Evolutionary conservation across 2,329 filamentous ascomycete species (phyloP), one percentile per base, ranked within the genome.

Genomic region (Exophiala bonariae): DNA sequence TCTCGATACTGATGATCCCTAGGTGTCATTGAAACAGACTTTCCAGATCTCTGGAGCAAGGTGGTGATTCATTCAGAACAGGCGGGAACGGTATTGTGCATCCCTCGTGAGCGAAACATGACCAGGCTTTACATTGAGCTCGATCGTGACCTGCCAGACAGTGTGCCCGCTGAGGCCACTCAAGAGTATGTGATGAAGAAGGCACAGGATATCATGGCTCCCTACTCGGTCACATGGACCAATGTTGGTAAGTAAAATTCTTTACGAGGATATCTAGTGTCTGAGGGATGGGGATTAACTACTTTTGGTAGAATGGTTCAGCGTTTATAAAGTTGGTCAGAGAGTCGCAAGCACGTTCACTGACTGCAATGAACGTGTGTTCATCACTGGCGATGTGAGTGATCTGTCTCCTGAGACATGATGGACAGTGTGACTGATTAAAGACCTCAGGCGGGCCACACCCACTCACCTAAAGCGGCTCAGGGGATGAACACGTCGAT

Each of bases 1-100:
- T n/a, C n/a, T n/a, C 36, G 26, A n/a, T 32, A 26, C 38, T 33
- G 11, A 38, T 17, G 18, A 16, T 17, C 59, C 9, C 4, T 20
- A 49, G 46, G 64, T 2, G 61, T 66, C 2, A 66, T 88, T 8
- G 80, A 85, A 34, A 88, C 85, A 6, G 77, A 87, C 61, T 88
- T 89, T 57, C 85, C 85, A 1, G 85, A 88, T 59, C 78, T 88
- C 39, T 88, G 84, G 83, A 85, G 81, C 63, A 88, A 88, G 67
- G 83, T 83, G 0, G 77, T 86, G 0, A 75, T 87, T 6, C 83
- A 84, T 55, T 84, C 81, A 2, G 80, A 87, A 51, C 74, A 80
- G 49, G 74, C 81, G 35, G 85, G 85, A 2, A 86, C 84, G 0
- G 81, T 88, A 36, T 73, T 89, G n/a, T 85, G 86, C 63, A 84